A percentile compares a stretch with the other conserved stretches of the same genome.
Evolutionary conservation across 768 basidiomycete genomes (phyloP).

Genomic region (Pleurotus tuoliensis): DNA sequence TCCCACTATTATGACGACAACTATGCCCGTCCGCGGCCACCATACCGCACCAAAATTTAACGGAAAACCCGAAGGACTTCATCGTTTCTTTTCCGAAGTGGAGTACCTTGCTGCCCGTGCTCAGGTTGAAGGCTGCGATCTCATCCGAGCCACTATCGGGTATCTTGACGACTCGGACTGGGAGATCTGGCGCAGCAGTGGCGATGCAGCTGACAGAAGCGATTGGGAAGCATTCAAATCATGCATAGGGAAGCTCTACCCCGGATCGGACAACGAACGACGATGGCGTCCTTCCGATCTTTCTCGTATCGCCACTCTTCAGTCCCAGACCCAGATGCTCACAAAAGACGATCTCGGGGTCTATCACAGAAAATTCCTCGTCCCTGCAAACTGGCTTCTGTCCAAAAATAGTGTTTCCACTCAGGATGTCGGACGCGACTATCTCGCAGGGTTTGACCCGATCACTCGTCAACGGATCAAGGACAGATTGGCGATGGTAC

Average conservation of each 20-base stretch:
- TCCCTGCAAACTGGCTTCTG: slow-evolving; percentile 16
- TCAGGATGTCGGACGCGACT: slow-evolving; percentile 18
- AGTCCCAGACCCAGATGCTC: slow-evolving; percentile 10
- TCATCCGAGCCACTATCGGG: background rate
- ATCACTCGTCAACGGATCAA: slow-evolving; percentile 5
- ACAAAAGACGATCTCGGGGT: slow-evolving; percentile 13
- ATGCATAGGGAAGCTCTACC: background rate
- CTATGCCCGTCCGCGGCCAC: too few relatives aligned
- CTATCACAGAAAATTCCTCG: slow-evolving; percentile 18
- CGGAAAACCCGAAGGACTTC: too few relatives aligned
- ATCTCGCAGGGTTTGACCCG: slow-evolving; percentile 12
- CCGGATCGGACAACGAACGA: background rate
- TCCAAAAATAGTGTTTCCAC: slow-evolving; percentile 11
- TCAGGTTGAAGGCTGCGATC: background rate
- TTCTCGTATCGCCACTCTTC: background rate
- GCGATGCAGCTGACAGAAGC: background rate
- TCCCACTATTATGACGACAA: too few relatives aligned
- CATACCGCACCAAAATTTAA: too few relatives aligned
- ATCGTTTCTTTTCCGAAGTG: background rate
- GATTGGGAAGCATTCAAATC: background rate
- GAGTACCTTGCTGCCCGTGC: background rate
- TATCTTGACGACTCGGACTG: background rate
- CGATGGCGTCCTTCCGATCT: background rate
- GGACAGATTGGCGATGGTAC: slow-evolving; percentile 17
- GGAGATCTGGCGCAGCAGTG: background rate